A percentile compares a stretch with the other conserved stretches of the same genome.
phyloP scores from a whole-genome alignment of 768 basidiomycete genomes.

The Cystofilobasidium capitatum region DNA sequence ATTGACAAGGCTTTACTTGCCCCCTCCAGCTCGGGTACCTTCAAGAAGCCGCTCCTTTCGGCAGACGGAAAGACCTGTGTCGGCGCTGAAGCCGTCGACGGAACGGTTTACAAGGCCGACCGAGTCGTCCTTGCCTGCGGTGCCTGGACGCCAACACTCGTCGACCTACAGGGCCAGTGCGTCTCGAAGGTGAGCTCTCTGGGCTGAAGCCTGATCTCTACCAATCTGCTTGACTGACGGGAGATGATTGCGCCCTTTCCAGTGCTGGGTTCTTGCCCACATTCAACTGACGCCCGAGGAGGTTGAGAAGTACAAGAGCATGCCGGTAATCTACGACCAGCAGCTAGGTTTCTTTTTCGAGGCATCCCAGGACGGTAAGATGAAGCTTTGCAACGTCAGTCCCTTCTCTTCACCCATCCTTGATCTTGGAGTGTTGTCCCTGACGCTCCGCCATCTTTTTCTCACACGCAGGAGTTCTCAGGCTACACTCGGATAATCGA shows the following conservation, averaged over 20 bases:
- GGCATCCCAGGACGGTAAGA: conserved; percentile 26
- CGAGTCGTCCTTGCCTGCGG: conserved; percentile 37
- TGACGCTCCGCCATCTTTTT: background rate
- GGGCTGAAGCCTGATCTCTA: background rate
- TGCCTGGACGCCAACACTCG: conserved; percentile 36
- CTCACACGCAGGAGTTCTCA: conserved; percentile 29
- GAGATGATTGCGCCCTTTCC: background rate
- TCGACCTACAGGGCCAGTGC: conserved; percentile 38
- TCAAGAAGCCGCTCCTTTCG: conserved; percentile 30
- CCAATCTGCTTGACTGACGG: background rate
- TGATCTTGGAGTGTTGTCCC: background rate
- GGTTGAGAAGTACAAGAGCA: conserved; percentile 28
- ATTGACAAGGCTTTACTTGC: background rate
- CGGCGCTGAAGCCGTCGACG: conserved; percentile 34
- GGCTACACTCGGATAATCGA: conserved; percentile 32
- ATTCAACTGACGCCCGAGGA: conserved; percentile 36
- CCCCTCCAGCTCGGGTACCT: conserved; percentile 31
- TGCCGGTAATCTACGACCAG: conserved; percentile 36
- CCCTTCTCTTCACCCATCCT: background rate
- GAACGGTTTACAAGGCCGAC: conserved; percentile 32
- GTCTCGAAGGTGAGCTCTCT: conserved; percentile 32
- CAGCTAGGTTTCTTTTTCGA: conserved; percentile 38
- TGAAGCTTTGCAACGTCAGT: conserved; percentile 34
- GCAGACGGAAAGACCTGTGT: conserved; percentile 29
- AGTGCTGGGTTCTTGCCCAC: conserved; percentile 37